A percentile compares a stretch with the other conserved stretches of the same genome.
These are phyloP conservation scores for Mortierella hygrophila DNA, from an alignment of 192 early-diverging fungal species.

Conservation along the genomic window DNA sequence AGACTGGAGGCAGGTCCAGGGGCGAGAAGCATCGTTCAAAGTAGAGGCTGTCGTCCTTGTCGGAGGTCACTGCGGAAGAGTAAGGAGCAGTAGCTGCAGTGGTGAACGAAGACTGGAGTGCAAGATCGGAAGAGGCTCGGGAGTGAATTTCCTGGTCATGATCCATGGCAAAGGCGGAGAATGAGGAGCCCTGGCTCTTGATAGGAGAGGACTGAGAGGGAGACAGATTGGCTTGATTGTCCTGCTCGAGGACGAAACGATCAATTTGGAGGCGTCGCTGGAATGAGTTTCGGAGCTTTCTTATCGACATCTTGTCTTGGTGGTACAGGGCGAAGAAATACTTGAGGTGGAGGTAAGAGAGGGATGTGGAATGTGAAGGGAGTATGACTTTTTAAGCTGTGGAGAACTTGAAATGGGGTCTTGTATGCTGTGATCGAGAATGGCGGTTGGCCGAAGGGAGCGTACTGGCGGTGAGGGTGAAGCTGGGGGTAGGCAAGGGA, in stretches of 20 bases:
- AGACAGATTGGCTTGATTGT: background rate
- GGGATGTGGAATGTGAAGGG: background rate
- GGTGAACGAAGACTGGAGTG: background rate
- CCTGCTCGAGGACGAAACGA: background rate
- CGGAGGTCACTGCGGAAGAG: background rate
- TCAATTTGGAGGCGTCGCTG: conserved; percentile 10
- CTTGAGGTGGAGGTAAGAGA: background rate
- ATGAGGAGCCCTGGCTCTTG: background rate
- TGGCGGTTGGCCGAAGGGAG: too few species aligned
- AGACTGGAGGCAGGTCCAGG: background rate
- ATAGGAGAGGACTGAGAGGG: too few species aligned
- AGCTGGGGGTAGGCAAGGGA: too few species aligned
- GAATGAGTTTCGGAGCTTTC: conserved; percentile 1
- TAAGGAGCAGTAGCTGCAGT: background rate
- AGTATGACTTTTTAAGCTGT: background rate
- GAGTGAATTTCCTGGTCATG: background rate
- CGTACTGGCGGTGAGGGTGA: too few species aligned
- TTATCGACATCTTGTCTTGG: conserved; percentile 5
- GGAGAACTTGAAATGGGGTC: background rate
- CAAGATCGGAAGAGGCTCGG: background rate
- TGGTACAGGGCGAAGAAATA: background rate
- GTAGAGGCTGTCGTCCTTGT: background rate
- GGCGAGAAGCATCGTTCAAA: conserved; percentile 14
- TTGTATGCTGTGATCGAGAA: background rate
- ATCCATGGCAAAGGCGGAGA: background rate